phyloP scores from a whole-genome alignment of 768 basidiomycete genomes.

The Lactarius evosmus region DNA sequence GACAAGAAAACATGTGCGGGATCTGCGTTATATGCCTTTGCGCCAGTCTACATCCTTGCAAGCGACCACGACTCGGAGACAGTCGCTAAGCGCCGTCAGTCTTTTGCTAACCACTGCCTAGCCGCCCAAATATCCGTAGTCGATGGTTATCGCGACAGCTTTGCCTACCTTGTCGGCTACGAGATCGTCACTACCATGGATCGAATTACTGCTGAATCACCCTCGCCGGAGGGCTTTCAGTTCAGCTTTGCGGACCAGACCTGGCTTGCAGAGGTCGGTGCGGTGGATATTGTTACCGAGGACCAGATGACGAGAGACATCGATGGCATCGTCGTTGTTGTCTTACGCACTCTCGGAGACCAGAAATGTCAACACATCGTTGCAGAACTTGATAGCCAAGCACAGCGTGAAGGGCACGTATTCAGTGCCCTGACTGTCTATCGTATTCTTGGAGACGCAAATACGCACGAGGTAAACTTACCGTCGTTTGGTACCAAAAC shows the following conservation, averaged over 20 bases:
- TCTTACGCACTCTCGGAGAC: constrained; percentile 64
- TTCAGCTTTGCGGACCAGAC: constrained; percentile 33
- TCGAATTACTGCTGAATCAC: constrained; percentile 25
- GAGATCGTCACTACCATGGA: constrained; percentile 51
- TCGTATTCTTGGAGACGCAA: constrained; percentile 47
- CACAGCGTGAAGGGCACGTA: constrained; percentile 39
- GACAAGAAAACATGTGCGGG: constrained; percentile 64
- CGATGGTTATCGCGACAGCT: constrained; percentile 59
- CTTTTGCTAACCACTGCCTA: constrained; percentile 63
- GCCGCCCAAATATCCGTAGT: constrained; percentile 46
- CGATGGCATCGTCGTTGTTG: constrained; percentile 55
- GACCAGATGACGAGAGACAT: constrained; percentile 42
- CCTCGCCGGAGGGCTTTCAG: constrained; percentile 1
- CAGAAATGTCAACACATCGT: constrained; percentile 62
- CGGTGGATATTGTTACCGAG: constrained; percentile 36
- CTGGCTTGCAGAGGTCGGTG: constrained; percentile 34
- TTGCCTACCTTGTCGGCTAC: constrained; percentile 67
- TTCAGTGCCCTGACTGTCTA: constrained; percentile 54
- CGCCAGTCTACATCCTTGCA: constrained; percentile 60
- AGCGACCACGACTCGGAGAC: constrained; percentile 34
- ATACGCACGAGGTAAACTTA: constrained; percentile 60
- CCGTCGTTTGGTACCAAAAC: constrained; percentile 52
- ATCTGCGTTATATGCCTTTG: constrained; percentile 62
- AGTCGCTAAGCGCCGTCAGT: constrained; percentile 39
- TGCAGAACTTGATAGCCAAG: constrained; percentile 42